A percentile compares a stretch with the other conserved stretches of the same genome.
phyloP scores from a whole-genome alignment of 1,284 basidiomycete species.

The Irpex lacteus region DNA sequence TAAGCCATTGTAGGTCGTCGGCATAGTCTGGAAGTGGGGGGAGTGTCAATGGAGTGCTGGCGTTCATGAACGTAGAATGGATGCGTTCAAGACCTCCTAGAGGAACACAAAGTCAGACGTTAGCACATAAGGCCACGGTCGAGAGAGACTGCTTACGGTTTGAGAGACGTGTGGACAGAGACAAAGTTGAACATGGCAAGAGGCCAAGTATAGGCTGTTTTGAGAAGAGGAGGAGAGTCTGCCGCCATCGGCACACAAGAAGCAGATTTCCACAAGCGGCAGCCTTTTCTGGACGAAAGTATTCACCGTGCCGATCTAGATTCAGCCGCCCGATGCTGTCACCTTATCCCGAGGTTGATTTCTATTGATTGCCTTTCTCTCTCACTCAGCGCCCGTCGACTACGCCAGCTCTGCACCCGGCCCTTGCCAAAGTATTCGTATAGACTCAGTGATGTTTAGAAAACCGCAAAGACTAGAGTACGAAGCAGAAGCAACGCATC shows the following conservation, averaged over 20 bases:
- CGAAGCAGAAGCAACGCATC: neutral
- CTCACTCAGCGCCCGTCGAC: neutral
- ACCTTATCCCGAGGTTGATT: too few species aligned
- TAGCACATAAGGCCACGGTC: neutral
- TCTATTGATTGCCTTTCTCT: neutral
- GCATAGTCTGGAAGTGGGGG: slow-evolving; percentile 43
- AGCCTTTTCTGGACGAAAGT: neutral
- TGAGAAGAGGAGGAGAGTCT: neutral
- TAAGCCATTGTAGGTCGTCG: slow-evolving; percentile 51
- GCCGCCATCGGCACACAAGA: neutral
- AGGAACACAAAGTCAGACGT: neutral
- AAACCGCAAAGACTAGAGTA: neutral
- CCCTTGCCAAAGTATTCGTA: neutral
- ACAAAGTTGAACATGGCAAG: neutral
- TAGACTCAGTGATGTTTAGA: neutral
- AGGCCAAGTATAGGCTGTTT: neutral
- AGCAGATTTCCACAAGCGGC: neutral
- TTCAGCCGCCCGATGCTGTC: neutral
- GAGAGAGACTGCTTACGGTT: neutral
- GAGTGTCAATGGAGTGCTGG: slow-evolving; percentile 26
- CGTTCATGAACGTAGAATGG: neutral
- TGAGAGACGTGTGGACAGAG: neutral
- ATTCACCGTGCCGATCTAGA: neutral
- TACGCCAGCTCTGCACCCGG: neutral
- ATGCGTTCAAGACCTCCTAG: neutral